Conservation (phyloP, 768 basidiomycete genomes). For the Tricholomella constricta region DNA sequence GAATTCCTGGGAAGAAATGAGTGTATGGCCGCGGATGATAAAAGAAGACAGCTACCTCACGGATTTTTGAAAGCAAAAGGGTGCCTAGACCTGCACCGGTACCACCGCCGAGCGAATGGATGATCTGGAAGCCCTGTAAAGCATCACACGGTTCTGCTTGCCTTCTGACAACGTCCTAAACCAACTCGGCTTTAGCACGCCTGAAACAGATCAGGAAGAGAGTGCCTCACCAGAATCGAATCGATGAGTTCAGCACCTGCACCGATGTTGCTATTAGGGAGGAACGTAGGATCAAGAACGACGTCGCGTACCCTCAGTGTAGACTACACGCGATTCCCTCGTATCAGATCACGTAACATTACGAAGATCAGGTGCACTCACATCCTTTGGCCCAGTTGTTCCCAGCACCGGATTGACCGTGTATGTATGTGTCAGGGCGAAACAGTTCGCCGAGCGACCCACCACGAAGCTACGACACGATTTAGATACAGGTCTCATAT, state of each 20-base stretch:
- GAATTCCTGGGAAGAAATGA: slow-evolving; percentile 38
- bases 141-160: slow-evolving; percentile 84
- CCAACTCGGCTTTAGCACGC: slow-evolving; percentile 3
- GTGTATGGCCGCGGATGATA: slow-evolving; percentile 11
- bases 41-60: slow-evolving; percentile 58
- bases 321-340: slow-evolving; percentile 46
- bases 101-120: slow-evolving; percentile 91
- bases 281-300: background rate
- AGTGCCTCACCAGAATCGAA: slow-evolving; percentile 57
- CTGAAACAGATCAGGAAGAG: background rate
- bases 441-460: slow-evolving; percentile 77
- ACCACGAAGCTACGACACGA: slow-evolving; percentile 53
- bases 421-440: slow-evolving; percentile 84
- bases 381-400: slow-evolving; percentile 98
- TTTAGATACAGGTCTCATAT: background rate
- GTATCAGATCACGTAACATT: slow-evolving; percentile 3
- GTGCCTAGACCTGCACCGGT: slow-evolving; percentile 88
- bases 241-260: slow-evolving; percentile 91
- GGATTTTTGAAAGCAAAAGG: slow-evolving; percentile 76
- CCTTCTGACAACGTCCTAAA: slow-evolving; percentile 71
- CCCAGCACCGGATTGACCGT: slow-evolving; percentile 65
- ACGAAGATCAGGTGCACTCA: slow-evolving; percentile 37
- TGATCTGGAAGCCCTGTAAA: slow-evolving; percentile 87
- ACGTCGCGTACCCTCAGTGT: slow-evolving; percentile 72
- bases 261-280: background rate